Evolutionary conservation across 352 stramenopile genomes (phyloP).

Genomic region (Bremia lactucae): DNA sequence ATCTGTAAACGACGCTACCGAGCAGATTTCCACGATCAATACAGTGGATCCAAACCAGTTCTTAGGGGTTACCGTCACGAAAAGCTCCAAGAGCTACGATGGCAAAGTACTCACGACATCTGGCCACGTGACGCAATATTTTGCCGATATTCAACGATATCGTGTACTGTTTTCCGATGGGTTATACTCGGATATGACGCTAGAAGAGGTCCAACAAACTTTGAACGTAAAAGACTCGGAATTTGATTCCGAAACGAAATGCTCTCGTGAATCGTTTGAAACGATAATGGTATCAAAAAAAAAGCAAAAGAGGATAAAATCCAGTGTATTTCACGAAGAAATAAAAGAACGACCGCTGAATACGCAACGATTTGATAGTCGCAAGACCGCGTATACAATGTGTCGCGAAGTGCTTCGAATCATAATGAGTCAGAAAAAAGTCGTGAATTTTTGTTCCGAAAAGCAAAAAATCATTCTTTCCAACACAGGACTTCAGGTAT

Average conservation of each 20-base stretch:
- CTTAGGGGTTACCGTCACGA: slow-evolving; percentile 26
- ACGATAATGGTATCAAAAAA: too few species aligned
- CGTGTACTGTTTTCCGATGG: slow-evolving; percentile 36
- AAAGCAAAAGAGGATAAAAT: slow-evolving; percentile 16
- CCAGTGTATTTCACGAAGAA: slow-evolving; percentile 4
- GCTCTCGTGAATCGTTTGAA: slow-evolving; percentile 3
- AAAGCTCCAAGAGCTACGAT: slow-evolving; percentile 39
- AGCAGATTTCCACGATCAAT: neutral
- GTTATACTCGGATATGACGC: slow-evolving; percentile 32
- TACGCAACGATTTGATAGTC: slow-evolving; percentile 35
- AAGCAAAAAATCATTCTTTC: slow-evolving; percentile 45
- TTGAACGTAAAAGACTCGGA: slow-evolving; percentile 2
- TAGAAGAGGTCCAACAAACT: slow-evolving; percentile 24
- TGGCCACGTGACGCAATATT: slow-evolving; percentile 40
- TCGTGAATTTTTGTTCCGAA: slow-evolving; percentile 33
- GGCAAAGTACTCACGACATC: slow-evolving; percentile 23
- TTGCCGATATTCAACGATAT: slow-evolving; percentile 29
- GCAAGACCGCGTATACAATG: slow-evolving; percentile 34
- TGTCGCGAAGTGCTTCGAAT: slow-evolving; percentile 37
- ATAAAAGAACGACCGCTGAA: slow-evolving; percentile 24
- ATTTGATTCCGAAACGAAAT: slow-evolving; percentile 10
- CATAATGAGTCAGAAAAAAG: slow-evolving; percentile 41
- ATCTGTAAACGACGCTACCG: neutral
- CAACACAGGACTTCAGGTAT: slow-evolving; percentile 54
- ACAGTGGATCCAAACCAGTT: slow-evolving; percentile 32